Percentiles rank a stretch among this genome's conserved stretches.
Conservation (phyloP, 73 alveolate species). For the Loxodes magnus region DNA sequence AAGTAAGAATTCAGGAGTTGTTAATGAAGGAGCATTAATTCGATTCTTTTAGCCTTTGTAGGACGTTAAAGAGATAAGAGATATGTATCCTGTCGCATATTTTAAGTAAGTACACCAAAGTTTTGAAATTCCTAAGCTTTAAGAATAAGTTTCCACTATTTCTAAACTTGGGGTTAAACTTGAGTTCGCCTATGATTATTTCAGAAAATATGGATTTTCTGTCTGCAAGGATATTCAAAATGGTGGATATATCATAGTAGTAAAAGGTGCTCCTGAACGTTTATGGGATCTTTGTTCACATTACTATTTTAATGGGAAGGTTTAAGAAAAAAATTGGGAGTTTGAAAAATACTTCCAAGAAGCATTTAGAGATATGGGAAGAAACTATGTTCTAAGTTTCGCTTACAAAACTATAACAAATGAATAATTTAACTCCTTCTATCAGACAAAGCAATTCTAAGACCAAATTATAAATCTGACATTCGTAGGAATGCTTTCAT, state of each 20-base stretch:
- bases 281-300: slow-evolving; percentile 72
- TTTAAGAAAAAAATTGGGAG: slow-evolving; percentile 23
- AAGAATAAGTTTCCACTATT: no score
- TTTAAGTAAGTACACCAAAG: no score
- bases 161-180: slow-evolving; percentile 13
- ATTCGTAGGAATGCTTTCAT: slow-evolving; percentile 64
- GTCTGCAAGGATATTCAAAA: slow-evolving; percentile 16
- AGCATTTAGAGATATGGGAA: slow-evolving; percentile 44
- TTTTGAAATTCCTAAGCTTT: no score
- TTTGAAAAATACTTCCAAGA: slow-evolving; percentile 28
- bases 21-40: slow-evolving; percentile 8
- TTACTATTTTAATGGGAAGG: no score
- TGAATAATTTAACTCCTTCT: no score
- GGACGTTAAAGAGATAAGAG: slow-evolving; percentile 5
- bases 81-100: neutral
- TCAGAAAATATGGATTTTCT: slow-evolving; percentile 25
- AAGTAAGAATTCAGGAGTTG: no score
- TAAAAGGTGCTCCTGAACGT: slow-evolving; percentile 97
- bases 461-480: no score
- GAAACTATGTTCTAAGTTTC: no score
- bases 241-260: slow-evolving; percentile 40
- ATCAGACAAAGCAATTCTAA: no score
- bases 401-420: no score
- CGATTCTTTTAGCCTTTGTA: slow-evolving; percentile 13
- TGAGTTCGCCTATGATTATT: slow-evolving; percentile 11